Evolutionary conservation across 257 asterid species (phyloP).

Genomic region (Solanum okadae): DNA sequence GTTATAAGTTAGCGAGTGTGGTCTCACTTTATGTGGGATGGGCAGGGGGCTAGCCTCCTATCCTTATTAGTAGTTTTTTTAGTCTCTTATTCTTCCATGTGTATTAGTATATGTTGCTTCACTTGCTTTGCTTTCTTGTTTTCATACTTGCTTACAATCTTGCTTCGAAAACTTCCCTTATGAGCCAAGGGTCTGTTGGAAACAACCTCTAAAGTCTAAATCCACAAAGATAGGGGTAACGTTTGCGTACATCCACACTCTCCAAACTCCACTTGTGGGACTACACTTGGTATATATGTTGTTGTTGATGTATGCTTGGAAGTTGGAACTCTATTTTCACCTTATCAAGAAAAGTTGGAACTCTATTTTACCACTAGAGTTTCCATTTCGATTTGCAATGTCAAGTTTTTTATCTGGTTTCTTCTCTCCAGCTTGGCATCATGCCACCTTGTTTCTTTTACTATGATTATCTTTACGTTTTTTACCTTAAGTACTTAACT

Average conservation of each 20-base stretch:
- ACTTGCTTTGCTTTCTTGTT: neutral
- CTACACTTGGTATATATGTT: neutral
- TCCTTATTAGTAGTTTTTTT: neutral
- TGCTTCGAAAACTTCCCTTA: neutral
- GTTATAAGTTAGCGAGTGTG: neutral
- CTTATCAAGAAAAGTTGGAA: too few species aligned
- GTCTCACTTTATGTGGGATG: neutral
- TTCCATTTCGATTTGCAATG: too few species aligned
- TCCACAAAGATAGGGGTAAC: accelerated
- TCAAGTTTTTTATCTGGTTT: too few species aligned
- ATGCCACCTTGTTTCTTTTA: too few species aligned
- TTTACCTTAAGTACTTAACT: too few species aligned
- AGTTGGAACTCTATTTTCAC: too few species aligned
- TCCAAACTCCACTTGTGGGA: neutral
- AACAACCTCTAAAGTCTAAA: too few species aligned
- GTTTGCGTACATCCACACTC: neutral
- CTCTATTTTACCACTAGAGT: too few species aligned
- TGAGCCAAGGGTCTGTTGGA: neutral
- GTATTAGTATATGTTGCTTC: neutral
- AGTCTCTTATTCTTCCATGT: neutral
- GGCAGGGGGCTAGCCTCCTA: neutral
- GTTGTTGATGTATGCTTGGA: neutral
- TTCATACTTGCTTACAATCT: neutral
- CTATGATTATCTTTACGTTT: too few species aligned
- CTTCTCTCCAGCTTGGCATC: too few species aligned